Conservation (phyloP, 257 asterid genomes). For the Solanum medicagineum region DNA sequence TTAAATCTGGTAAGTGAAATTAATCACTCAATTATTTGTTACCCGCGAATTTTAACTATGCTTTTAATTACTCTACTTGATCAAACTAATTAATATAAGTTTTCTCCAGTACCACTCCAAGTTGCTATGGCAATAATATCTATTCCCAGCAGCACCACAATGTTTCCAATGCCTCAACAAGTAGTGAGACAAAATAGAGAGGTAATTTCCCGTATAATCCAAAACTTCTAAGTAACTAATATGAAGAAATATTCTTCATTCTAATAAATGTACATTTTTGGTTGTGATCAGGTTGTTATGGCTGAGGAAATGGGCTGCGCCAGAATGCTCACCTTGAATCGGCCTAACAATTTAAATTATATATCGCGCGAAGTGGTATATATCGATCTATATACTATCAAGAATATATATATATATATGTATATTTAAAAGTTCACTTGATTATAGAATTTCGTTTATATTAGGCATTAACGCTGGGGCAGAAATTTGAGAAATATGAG, state of each 20-base stretch:
- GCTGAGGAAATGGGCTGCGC: conserved; percentile 43
- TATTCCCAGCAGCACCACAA: not conserved
- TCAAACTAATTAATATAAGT: no score
- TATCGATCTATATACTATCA: not conserved
- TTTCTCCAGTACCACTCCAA: not conserved
- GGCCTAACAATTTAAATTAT: conserved; percentile 71
- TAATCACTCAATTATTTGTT: not conserved
- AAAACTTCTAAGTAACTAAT: no score
- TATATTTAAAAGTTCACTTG: not conserved
- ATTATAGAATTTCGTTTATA: not conserved
- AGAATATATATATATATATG: not conserved
- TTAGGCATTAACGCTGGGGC: conserved; percentile 37
- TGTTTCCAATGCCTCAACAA: not conserved
- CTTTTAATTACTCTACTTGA: no score
- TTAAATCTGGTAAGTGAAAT: not conserved
- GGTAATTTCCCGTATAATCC: not conserved
- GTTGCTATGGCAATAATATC: not conserved
- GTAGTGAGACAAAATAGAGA: not conserved
- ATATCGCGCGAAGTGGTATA: conserved; percentile 47
- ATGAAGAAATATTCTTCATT: not conserved
- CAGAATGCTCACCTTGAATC: conserved; percentile 60
- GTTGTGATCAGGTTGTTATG: conserved; percentile 45
- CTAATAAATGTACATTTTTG: not conserved
- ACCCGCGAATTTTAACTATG: no score
- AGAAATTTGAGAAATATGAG: conserved; percentile 73